phyloP scores from a whole-genome alignment of 768 basidiomycete genomes.

The Macrolepiota dolichaula region DNA sequence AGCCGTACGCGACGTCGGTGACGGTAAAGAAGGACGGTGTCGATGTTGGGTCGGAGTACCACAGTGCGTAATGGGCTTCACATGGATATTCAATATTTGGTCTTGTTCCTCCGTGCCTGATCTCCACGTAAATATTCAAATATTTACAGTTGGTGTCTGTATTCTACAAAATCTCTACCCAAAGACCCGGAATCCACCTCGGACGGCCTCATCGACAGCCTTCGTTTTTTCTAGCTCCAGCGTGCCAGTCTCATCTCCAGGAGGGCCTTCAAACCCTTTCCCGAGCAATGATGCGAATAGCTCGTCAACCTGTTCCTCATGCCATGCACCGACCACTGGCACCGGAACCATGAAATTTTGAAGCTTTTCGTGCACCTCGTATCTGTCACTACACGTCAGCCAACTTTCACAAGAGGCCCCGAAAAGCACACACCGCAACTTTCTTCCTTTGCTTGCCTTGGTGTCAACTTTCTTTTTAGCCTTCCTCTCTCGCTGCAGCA shows the following conservation, averaged over 20 bases:
- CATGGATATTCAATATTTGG: conserved; percentile 29
- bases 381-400: conserved; percentile 24
- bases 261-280: conserved; percentile 52
- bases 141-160: conserved; percentile 1
- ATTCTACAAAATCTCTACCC: conserved; percentile 33
- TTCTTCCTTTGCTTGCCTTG: conserved; percentile 92
- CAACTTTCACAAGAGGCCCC: conserved; percentile 30
- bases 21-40: background rate
- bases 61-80: conserved; percentile 6
- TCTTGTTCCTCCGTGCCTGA: conserved; percentile 29
- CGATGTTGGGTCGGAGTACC: background rate
- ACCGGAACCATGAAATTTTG: conserved; percentile 98
- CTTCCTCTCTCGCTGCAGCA: conserved; percentile 63
- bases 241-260: conserved; percentile 24
- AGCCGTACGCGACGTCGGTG: background rate
- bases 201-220: conserved; percentile 31
- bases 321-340: conserved; percentile 69
- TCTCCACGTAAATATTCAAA: conserved; percentile 9
- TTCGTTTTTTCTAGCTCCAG: conserved; percentile 21
- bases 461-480: conserved; percentile 90
- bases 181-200: conserved; percentile 56
- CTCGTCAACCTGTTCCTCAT: conserved; percentile 95
- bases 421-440: conserved; percentile 62
- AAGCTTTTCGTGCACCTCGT: conserved; percentile 93
- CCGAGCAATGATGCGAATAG: conserved; percentile 87